These are phyloP conservation scores for Oxyria digyna DNA, from an alignment of 148 eudicot genomes.

Conservation along the genomic window DNA sequence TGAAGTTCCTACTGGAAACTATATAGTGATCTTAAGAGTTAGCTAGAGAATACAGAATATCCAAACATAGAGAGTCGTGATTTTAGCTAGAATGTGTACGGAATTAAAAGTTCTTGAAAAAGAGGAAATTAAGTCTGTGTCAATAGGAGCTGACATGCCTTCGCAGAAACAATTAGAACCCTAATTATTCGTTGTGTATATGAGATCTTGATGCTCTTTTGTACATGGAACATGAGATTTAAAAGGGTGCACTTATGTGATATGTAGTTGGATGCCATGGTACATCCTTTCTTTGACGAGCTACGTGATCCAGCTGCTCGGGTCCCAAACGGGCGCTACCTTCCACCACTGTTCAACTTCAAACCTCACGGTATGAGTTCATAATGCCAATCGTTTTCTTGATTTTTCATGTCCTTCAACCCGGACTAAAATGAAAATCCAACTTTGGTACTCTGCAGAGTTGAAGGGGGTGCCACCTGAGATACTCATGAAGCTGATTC, in stretches of 20 bases:
- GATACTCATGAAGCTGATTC: slow-evolving; percentile 33
- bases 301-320: slow-evolving; percentile 46
- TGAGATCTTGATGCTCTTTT: not conserved
- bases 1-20: not conserved
- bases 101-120: not conserved
- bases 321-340: slow-evolving; percentile 45
- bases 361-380: slow-evolving; percentile 27
- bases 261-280: slow-evolving; percentile 21
- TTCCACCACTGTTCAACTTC: slow-evolving; percentile 56
- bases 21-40: not conserved
- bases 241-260: too few species aligned
- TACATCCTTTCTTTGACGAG: slow-evolving; percentile 56
- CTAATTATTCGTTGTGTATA: not conserved
- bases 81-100: not conserved
- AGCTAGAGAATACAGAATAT: not conserved
- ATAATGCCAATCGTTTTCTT: not conserved
- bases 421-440: not conserved
- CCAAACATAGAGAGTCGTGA: not conserved
- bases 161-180: not conserved
- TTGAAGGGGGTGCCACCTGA: slow-evolving; percentile 48
- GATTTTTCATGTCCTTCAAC: not conserved
- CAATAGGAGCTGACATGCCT: not conserved
- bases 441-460: slow-evolving; percentile 12
- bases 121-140: not conserved
- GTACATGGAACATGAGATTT: not conserved